Evolutionary conservation across 495 filamentous ascomycete genomes (phyloP), one percentile per base, ranked within the genome.

Genomic region (Choiromyces venosus): DNA sequence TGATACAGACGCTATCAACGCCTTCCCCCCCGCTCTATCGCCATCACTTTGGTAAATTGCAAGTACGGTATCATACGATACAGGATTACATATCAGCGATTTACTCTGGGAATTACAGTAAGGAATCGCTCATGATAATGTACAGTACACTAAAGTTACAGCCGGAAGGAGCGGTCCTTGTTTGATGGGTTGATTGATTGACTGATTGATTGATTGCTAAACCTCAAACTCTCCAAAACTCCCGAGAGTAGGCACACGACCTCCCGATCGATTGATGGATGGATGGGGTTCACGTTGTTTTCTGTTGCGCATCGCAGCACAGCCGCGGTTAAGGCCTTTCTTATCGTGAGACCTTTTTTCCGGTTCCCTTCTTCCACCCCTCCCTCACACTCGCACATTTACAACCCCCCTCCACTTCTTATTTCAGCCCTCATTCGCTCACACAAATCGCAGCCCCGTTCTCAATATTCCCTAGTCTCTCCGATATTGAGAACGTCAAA

Each of bases 401-500:
- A 52, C 46, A 25, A n/a, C 46, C 46, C 46, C 37, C 18, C 67
- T 19, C 29, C 21, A 8, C 29, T 19, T 21, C 39, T 44, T 74
- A 76, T 36, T 52, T 74, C 16, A 61, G 52, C 68, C 46, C 67
- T 37, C 67, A 64, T 69, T 44, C 52, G 56, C 21, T 37, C 35
- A 38, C 9, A 40, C 29, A 38, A 69, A 65, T 37, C 21, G 29
- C 18, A 21, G 61, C 69, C 56, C 61, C 72, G 61, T 70, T 74
- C 39, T 74, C 67, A 89, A 82, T 91, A 96, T 74, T 93, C 92
- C 71, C 89, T 85, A 75, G 90, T 94, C 83, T 94, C 93, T 0
- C 94, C 94, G 83, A 97, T 92, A 81, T 93, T 89, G 76, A 91
- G 90, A 18, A 93, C 87, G 82, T 94, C 94, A 85, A 98, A 98